Conservation (phyloP, 1,139 yeast genomes). For the Hanseniaspora gamundiae region DNA sequence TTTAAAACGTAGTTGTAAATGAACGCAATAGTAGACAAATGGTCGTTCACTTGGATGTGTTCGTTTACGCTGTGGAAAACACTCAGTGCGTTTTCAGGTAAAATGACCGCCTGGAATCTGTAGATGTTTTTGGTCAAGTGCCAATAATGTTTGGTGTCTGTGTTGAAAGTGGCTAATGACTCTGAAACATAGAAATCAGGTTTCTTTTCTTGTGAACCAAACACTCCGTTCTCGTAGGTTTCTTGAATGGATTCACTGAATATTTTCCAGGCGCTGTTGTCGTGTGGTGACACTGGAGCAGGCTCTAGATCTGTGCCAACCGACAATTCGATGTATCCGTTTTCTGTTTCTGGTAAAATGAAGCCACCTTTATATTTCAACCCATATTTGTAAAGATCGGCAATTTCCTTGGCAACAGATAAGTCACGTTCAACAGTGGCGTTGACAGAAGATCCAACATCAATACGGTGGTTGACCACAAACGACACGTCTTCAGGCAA, state of each 20-base stretch:
- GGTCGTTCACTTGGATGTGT: slow-evolving; percentile 37
- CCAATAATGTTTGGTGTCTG: slow-evolving; percentile 56
- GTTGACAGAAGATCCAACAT: slow-evolving; percentile 36
- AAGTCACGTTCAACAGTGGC: slow-evolving; percentile 31
- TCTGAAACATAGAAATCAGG: slow-evolving; percentile 46
- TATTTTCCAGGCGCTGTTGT: slow-evolving; percentile 34
- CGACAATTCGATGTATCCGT: slow-evolving; percentile 33
- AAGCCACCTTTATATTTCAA: slow-evolving; percentile 28
- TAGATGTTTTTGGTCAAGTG: slow-evolving; percentile 41
- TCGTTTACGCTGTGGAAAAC: slow-evolving; percentile 50
- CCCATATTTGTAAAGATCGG: slow-evolving; percentile 36
- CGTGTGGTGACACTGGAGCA: slow-evolving; percentile 45
- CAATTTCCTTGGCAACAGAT: slow-evolving; percentile 30
- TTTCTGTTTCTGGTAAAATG: slow-evolving; percentile 20
- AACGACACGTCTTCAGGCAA: slow-evolving; percentile 52
- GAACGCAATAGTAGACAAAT: slow-evolving; percentile 47
- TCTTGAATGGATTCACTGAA: slow-evolving; percentile 47
- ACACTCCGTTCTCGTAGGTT: slow-evolving; percentile 38
- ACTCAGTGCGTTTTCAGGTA: slow-evolving; percentile 12
- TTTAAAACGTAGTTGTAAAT: slow-evolving; percentile 40
- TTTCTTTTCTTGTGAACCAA: slow-evolving; percentile 14
- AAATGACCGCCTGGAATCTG: slow-evolving; percentile 19
- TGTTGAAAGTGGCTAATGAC: slow-evolving; percentile 50
- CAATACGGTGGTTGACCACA: slow-evolving; percentile 47
- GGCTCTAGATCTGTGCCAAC: slow-evolving; percentile 33